phyloP scores from a whole-genome alignment of 495 filamentous ascomycete species.

The Xylaria palmicola region DNA sequence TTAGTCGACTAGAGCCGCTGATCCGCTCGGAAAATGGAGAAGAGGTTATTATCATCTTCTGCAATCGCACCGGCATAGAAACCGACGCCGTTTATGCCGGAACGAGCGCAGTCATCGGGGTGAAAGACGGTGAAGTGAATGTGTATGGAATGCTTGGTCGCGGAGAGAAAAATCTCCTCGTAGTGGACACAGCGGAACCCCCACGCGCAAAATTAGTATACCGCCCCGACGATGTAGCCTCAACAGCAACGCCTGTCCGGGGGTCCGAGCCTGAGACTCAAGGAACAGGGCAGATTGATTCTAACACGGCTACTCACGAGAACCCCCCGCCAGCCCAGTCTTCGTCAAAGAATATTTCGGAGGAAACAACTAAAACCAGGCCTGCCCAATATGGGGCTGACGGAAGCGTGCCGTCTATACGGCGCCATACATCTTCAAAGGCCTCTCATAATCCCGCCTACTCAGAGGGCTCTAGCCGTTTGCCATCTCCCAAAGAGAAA shows the following conservation, averaged over 20 bases:
- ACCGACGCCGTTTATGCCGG: slow-evolving; percentile 74
- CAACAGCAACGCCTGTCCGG: not conserved
- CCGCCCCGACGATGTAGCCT: slow-evolving; percentile 16
- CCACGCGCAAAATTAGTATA: slow-evolving; percentile 29
- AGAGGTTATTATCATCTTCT: slow-evolving; percentile 76
- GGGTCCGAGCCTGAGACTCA: not conserved
- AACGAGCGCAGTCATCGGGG: slow-evolving; percentile 76
- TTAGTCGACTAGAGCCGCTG: slow-evolving; percentile 76
- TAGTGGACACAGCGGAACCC: slow-evolving; percentile 55
- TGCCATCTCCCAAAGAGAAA: not conserved
- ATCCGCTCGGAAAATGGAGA: slow-evolving; percentile 54
- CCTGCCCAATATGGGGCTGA: not conserved
- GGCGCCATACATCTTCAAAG: not conserved
- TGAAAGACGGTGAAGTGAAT: slow-evolving; percentile 63
- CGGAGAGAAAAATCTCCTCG: slow-evolving; percentile 60
- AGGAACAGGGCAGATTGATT: not conserved
- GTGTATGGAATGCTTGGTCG: slow-evolving; percentile 71
- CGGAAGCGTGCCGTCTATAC: not conserved
- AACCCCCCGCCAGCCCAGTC: not conserved
- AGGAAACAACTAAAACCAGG: not conserved
- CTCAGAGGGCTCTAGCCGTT: not conserved
- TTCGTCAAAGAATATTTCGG: not conserved
- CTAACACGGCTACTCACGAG: not conserved
- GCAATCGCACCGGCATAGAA: slow-evolving; percentile 77
- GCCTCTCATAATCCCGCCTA: not conserved